Conservation (phyloP, 1,139 yeast genomes). For the Kodamaea fungicola region DNA sequence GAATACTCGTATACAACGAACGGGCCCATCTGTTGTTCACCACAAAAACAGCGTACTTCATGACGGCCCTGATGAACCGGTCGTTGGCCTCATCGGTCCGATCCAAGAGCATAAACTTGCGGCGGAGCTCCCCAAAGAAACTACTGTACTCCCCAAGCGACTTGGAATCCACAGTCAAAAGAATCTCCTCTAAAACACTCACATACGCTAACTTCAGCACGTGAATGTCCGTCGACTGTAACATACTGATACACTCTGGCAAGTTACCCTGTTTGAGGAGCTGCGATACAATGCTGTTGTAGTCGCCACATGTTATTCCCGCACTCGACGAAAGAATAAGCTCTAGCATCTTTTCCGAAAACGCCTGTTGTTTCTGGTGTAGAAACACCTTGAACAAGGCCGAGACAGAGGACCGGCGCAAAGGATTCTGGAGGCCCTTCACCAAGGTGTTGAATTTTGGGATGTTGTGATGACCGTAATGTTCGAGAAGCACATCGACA, state of each 20-base stretch:
- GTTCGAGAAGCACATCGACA: conserved; percentile 9
- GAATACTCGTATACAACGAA: conserved; percentile 4
- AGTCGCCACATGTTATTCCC: conserved; percentile 26
- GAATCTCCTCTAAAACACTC: conserved; percentile 17
- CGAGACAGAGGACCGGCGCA: conserved; percentile 32
- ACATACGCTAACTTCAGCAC: conserved; percentile 26
- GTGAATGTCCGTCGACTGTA: conserved; percentile 15
- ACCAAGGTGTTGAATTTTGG: conserved; percentile 19
- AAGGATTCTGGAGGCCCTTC: conserved; percentile 24
- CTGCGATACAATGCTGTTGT: conserved; percentile 24
- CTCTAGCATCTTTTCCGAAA: conserved; percentile 29
- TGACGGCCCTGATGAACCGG: conserved; percentile 9
- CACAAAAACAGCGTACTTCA: conserved; percentile 11
- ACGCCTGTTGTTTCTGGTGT: conserved; percentile 22
- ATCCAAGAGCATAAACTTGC: conserved; percentile 8
- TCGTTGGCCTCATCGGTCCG: conserved; percentile 12
- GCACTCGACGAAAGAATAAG: conserved; percentile 27
- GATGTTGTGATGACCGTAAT: conserved; percentile 4
- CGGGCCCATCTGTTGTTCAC: conserved; percentile 8
- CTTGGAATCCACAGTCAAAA: conserved; percentile 2
- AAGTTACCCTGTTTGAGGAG: conserved; percentile 24
- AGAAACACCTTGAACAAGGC: conserved; percentile 31
- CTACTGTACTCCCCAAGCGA: background rate
- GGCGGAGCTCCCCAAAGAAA: conserved; percentile 12
- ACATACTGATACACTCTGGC: conserved; percentile 22